phyloP scores from a whole-genome alignment of 768 basidiomycete species.

The Calvatia gigantea region DNA sequence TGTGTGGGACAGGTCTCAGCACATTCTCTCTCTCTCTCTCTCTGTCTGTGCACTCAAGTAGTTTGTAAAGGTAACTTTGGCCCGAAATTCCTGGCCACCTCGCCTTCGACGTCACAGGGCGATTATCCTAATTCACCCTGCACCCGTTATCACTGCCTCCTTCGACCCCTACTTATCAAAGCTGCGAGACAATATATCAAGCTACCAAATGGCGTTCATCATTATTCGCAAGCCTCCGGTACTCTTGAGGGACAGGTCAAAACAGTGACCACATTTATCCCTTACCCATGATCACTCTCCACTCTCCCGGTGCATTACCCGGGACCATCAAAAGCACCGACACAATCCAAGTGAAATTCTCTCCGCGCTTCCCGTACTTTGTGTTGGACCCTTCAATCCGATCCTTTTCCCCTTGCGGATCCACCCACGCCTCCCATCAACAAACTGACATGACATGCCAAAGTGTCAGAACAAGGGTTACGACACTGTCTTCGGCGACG shows the following conservation, averaged over 20 bases:
- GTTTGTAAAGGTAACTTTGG: not conserved
- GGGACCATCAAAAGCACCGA: slow-evolving; percentile 5
- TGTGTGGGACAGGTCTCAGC: no score
- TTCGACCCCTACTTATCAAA: not conserved
- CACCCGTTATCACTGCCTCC: not conserved
- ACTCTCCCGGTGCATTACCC: slow-evolving; percentile 4
- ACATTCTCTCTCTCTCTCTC: not conserved
- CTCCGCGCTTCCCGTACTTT: not conserved
- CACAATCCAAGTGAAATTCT: not conserved
- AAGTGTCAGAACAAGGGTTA: slow-evolving; percentile 2
- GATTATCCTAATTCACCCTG: no score
- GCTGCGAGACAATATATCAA: not conserved
- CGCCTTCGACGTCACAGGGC: not conserved
- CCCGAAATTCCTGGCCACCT: not conserved
- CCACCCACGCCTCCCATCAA: slow-evolving; percentile 2
- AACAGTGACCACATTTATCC: no score
- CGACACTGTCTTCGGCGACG: not conserved
- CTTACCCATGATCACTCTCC: not conserved
- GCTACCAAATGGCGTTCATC: not conserved
- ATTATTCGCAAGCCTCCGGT: not conserved
- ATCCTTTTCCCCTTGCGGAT: not conserved
- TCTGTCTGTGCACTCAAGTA: not conserved
- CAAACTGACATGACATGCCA: slow-evolving; percentile 7
- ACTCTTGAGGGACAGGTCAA: not conserved
- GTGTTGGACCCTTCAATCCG: not conserved